Conservation (phyloP, 2,329 filamentous ascomycete genomes). For the Thyridium curvatum region DNA sequence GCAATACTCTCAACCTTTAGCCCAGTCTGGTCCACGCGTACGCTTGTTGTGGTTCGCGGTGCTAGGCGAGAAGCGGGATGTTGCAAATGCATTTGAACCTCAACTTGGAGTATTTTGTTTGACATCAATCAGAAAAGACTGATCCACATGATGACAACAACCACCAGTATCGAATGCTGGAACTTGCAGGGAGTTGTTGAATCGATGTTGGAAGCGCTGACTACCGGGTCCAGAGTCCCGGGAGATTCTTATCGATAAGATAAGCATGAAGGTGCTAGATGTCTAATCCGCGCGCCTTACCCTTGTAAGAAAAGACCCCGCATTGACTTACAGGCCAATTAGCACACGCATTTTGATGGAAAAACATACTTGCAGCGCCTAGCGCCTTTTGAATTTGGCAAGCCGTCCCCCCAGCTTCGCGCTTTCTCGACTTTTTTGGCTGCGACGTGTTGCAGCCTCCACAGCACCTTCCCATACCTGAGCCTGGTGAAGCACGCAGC, state of each 20-base stretch:
- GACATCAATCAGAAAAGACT: no score
- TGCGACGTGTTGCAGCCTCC: not conserved
- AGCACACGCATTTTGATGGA: slow-evolving; percentile 8
- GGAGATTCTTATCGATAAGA: not conserved
- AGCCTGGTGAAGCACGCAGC: slow-evolving; percentile 18
- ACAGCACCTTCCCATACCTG: slow-evolving; percentile 14
- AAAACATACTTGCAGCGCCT: slow-evolving; percentile 16
- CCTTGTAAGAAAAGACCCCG: not conserved
- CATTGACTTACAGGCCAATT: not conserved
- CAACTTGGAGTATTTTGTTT: no score
- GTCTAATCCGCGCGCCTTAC: not conserved
- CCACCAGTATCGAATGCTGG: no score
- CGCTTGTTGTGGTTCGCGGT: no score
- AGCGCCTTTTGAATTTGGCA: slow-evolving; percentile 28
- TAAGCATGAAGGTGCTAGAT: not conserved
- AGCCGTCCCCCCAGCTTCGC: slow-evolving; percentile 21
- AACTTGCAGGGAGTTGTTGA: no score
- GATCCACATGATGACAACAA: no score
- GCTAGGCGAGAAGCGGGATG: no score
- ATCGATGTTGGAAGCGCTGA: no score
- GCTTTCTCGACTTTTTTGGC: slow-evolving; percentile 15
- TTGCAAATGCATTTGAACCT: no score
- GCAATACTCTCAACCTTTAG: no score
- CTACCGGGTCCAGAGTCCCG: no score
- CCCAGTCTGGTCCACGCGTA: no score